phyloP scores from a whole-genome alignment of 176 grass and related monocot species.

The Raddia distichophylla region DNA sequence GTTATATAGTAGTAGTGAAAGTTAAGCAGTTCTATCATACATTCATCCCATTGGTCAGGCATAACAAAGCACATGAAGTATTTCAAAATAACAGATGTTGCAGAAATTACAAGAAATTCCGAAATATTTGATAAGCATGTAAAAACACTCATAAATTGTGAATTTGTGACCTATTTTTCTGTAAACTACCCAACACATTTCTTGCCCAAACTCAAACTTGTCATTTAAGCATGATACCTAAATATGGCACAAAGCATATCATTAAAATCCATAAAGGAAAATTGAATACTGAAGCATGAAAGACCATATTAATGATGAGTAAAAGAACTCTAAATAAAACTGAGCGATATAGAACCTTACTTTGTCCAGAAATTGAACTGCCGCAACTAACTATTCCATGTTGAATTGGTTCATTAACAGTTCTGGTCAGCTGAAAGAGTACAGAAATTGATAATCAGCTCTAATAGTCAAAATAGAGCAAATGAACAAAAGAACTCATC shows the following conservation, averaged over 20 bases:
- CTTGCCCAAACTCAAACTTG: not conserved
- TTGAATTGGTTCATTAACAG: slow-evolving; percentile 51
- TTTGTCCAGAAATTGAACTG: slow-evolving; percentile 65
- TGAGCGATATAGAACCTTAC: slow-evolving; percentile 26
- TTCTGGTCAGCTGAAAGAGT: slow-evolving; percentile 54
- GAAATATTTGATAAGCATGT: not conserved
- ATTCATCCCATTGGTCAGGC: not conserved
- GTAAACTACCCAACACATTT: not conserved
- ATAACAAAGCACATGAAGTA: slow-evolving; percentile 15
- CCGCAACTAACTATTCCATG: slow-evolving; percentile 45
- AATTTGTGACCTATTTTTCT: slow-evolving; percentile 1
- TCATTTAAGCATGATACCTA: not conserved
- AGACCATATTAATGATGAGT: slow-evolving; percentile 31
- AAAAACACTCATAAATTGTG: not conserved
- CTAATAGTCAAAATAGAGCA: not conserved
- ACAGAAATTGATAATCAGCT: slow-evolving; percentile 21
- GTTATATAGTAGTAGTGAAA: not conserved
- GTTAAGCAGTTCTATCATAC: not conserved
- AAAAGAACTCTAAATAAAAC: slow-evolving; percentile 34
- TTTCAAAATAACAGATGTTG: not conserved
- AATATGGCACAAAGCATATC: no score
- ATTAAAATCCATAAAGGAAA: no score
- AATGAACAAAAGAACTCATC: no score
- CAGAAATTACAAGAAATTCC: no score
- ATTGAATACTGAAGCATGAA: not conserved